Conservation (phyloP, 2,329 filamentous ascomycete genomes). For the Beauveria asiatica region DNA sequence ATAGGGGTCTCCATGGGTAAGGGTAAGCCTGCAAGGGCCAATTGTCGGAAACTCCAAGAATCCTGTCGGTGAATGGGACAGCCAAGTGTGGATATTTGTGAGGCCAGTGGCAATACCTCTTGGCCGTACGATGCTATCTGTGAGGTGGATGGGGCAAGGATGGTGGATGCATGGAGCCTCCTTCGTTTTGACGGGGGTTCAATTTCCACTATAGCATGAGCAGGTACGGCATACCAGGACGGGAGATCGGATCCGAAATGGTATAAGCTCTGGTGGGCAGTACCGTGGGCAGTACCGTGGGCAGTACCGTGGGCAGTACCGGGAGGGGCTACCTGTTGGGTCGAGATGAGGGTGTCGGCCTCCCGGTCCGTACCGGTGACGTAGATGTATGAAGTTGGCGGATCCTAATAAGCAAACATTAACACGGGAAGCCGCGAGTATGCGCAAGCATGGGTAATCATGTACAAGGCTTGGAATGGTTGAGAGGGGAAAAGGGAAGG, state of each 20-base stretch:
- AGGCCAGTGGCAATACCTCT: background rate
- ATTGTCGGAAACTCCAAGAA: background rate
- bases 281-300: background rate
- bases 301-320: too few species aligned
- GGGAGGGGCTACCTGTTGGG: background rate
- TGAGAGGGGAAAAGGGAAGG: too few species aligned
- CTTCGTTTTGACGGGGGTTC: background rate
- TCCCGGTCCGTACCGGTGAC: background rate
- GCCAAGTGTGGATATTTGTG: background rate
- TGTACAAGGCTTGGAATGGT: too few species aligned
- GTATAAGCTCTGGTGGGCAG: background rate
- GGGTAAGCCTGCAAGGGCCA: background rate
- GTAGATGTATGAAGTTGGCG: background rate
- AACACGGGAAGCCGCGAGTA: background rate
- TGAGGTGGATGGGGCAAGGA: background rate
- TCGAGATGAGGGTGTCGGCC: background rate
- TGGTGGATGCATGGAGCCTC: background rate
- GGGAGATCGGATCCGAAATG: background rate
- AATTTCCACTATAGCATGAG: background rate
- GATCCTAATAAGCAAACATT: constrained; percentile 8
- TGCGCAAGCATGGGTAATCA: background rate
- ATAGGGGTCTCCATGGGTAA: background rate
- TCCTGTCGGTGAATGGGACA: background rate
- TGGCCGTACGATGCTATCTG: background rate
- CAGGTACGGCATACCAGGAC: background rate